Conservation (phyloP, 176 grass and related monocot genomes). For the Saccharum spontaneum region DNA sequence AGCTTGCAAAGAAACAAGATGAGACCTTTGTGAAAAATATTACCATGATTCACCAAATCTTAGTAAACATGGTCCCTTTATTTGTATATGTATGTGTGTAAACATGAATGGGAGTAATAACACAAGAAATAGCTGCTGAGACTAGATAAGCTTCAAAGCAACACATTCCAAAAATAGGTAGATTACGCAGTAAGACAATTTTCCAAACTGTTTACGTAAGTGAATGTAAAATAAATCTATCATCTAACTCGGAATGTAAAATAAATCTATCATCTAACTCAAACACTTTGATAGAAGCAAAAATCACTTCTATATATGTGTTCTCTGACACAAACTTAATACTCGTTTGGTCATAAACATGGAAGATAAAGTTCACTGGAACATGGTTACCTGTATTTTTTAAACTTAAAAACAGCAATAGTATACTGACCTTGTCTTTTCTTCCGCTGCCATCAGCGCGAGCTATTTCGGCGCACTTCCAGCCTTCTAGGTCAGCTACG, state of each 20-base stretch:
- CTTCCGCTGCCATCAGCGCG: not conserved
- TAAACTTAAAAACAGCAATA: not conserved
- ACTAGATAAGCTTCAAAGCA: not conserved
- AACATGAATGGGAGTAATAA: not conserved
- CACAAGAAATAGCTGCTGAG: not conserved
- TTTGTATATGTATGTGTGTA: not conserved
- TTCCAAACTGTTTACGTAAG: not conserved
- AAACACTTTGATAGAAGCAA: not conserved
- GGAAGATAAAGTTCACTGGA: not conserved
- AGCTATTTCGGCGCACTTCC: not conserved
- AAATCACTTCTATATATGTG: not conserved
- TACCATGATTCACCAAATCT: no score
- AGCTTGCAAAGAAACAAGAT: no score
- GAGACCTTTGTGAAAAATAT: not conserved
- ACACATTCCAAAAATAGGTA: not conserved
- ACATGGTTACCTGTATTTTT: not conserved
- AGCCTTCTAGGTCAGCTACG: not conserved
- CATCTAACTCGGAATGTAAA: no score
- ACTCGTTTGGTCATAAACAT: not conserved
- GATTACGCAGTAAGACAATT: not conserved
- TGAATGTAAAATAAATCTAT: no score
- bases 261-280: not conserved
- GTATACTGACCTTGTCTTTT: not conserved
- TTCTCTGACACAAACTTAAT: not conserved
- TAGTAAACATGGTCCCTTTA: not conserved